phyloP scores from a whole-genome alignment of 495 filamentous ascomycete genomes.

The Opeltia flavorubescens region DNA sequence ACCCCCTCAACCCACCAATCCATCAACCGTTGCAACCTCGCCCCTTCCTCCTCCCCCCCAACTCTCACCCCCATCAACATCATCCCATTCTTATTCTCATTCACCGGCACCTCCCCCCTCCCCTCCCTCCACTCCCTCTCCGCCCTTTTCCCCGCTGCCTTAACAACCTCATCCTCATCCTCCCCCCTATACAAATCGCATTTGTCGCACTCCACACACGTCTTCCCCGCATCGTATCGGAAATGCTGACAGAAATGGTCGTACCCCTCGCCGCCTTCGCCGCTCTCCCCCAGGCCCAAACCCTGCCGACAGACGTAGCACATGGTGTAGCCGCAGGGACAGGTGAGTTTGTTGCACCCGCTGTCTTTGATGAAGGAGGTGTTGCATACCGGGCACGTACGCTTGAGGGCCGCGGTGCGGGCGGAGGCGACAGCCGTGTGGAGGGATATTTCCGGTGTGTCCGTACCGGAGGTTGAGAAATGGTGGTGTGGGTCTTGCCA shows the following conservation, averaged over 20 bases:
- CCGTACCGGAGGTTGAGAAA: slow-evolving; percentile 43
- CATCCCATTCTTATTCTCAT: not conserved
- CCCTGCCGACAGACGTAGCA: slow-evolving; percentile 74
- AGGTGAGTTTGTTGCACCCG: slow-evolving; percentile 96
- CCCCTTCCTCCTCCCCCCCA: not conserved
- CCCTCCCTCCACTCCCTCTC: slow-evolving; percentile 64
- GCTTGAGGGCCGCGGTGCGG: slow-evolving; percentile 85
- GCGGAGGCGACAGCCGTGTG: slow-evolving; percentile 81
- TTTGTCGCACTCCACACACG: slow-evolving; percentile 64
- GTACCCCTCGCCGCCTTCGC: slow-evolving; percentile 54
- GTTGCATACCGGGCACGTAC: slow-evolving; percentile 81
- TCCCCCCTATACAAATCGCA: slow-evolving; percentile 86
- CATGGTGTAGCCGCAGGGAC: slow-evolving; percentile 95
- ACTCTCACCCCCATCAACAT: not conserved
- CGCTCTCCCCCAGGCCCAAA: slow-evolving; percentile 28
- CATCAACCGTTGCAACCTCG: not conserved
- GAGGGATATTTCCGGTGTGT: no score
- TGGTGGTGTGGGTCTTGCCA: slow-evolving; percentile 59
- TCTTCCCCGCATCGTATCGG: slow-evolving; percentile 46
- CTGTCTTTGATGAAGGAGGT: slow-evolving; percentile 81
- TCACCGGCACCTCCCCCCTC: not conserved
- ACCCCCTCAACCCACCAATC: not conserved
- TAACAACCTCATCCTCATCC: slow-evolving; percentile 66
- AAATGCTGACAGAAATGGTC: slow-evolving; percentile 94
- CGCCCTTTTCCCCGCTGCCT: slow-evolving; percentile 60